These are phyloP conservation scores for Lachnellula willkommii DNA, from an alignment of 2,329 filamentous ascomycete genomes.

Conservation along the genomic window DNA sequence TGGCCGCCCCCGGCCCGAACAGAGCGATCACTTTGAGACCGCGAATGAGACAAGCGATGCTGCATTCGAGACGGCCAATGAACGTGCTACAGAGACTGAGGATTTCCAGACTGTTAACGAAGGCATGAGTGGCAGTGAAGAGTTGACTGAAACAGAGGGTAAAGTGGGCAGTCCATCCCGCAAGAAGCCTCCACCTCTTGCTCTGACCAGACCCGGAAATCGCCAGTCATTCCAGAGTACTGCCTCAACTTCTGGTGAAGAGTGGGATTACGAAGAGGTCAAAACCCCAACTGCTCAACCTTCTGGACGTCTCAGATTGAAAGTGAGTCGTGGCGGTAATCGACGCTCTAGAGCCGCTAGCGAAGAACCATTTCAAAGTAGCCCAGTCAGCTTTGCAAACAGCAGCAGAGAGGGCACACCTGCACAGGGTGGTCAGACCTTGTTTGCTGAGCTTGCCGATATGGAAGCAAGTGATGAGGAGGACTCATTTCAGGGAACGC, in stretches of 20 bases:
- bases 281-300: constrained; percentile 59
- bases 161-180: constrained; percentile 32
- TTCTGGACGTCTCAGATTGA: constrained; percentile 65
- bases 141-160: constrained; percentile 75
- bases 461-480: constrained; percentile 68
- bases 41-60: constrained; percentile 70
- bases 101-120: constrained; percentile 94
- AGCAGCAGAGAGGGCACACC: constrained; percentile 46
- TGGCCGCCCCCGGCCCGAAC: constrained; percentile 36
- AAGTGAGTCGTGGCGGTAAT: constrained; percentile 57
- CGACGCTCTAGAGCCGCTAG: constrained; percentile 57
- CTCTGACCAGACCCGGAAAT: constrained; percentile 45
- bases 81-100: constrained; percentile 81
- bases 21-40: constrained; percentile 70
- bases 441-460: constrained; percentile 86
- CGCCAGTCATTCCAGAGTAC: constrained; percentile 76
- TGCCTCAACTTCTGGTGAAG: constrained; percentile 78
- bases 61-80: constrained; percentile 68
- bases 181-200: constrained; percentile 37
- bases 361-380: constrained; percentile 55
- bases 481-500: constrained; percentile 51
- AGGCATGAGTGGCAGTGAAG: constrained; percentile 69
- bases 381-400: constrained; percentile 51
- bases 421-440: constrained; percentile 60
- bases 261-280: constrained; percentile 59